Evolutionary conservation across 768 basidiomycete genomes (phyloP).

Genomic region (Trametes sanguinea): DNA sequence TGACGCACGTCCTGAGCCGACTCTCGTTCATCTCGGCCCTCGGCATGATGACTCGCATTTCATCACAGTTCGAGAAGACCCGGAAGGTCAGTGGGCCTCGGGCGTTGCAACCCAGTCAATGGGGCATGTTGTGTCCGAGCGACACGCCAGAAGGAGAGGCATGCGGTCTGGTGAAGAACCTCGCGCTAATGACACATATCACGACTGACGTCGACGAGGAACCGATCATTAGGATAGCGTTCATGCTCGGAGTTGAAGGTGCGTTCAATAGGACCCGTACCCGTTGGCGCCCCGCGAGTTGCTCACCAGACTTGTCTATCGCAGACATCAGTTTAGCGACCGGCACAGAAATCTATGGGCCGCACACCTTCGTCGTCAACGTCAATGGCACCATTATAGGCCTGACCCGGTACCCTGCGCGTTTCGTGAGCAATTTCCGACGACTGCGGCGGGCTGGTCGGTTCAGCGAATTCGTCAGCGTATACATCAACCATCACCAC

Average conservation of each 20-base stretch:
- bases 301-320: constrained; percentile 21
- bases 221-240: constrained; percentile 85
- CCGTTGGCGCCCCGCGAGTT: not conserved
- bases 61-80: constrained; percentile 99
- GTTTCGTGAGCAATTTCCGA: constrained; percentile 89
- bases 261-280: constrained; percentile 24
- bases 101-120: constrained; percentile 96
- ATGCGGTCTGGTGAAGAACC: constrained; percentile 96
- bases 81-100: constrained; percentile 97
- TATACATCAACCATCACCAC: constrained; percentile 97
- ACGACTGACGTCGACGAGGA: constrained; percentile 98
- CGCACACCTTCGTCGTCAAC: constrained; percentile 90
- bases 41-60: constrained; percentile 99
- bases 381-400: constrained; percentile 97
- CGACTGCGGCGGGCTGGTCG: constrained; percentile 89
- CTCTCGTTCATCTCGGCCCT: constrained; percentile 96
- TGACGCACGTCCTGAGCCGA: constrained; percentile 95
- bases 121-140: constrained; percentile 97
- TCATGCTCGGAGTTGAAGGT: constrained; percentile 98
- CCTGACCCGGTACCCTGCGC: constrained; percentile 79
- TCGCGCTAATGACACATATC: constrained; percentile 99
- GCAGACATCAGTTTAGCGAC: constrained; percentile 88
- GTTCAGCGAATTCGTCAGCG: constrained; percentile 93
- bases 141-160: constrained; percentile 99
- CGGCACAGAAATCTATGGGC: constrained; percentile 94